Conservation (phyloP, 768 basidiomycete genomes). For the Hypholoma sublateritium region DNA sequence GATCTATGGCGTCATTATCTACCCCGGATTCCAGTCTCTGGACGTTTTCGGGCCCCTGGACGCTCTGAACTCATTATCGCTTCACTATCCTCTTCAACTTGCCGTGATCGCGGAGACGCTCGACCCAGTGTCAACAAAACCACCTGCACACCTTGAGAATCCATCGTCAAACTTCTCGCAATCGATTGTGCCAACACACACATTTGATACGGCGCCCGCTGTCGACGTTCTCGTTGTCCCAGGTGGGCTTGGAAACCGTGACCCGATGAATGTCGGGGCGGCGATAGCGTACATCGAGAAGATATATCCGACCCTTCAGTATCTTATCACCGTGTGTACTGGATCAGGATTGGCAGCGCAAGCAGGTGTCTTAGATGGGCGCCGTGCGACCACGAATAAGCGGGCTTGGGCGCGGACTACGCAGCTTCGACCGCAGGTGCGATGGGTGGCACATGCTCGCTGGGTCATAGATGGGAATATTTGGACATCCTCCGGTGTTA, state of each 20-base stretch:
- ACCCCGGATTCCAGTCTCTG: conserved; percentile 33
- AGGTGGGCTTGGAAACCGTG: conserved; percentile 27
- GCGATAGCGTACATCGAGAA: conserved; percentile 31
- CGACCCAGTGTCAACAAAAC: conserved; percentile 33
- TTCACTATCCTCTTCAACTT: conserved; percentile 25
- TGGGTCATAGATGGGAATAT: conserved; percentile 50
- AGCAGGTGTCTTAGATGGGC: conserved; percentile 41
- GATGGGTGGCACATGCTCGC: conserved; percentile 44
- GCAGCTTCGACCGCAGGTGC: conserved; percentile 28
- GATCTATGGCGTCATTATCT: conserved; percentile 28
- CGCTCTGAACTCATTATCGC: conserved; percentile 29
- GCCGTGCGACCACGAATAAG: conserved; percentile 47
- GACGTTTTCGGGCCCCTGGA: conserved; percentile 37
- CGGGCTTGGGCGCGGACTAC: conserved; percentile 25
- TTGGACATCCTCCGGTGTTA: conserved; percentile 49
- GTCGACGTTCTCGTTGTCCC: conserved; percentile 37
- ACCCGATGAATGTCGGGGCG: conserved; percentile 20
- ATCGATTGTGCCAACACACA: conserved; percentile 39
- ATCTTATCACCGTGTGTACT: conserved; percentile 45
- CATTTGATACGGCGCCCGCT: conserved; percentile 31
- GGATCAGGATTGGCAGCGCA: conserved; percentile 38
- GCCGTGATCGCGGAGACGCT: conserved; percentile 30
- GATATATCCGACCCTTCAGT: conserved; percentile 34
- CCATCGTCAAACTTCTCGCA: conserved; percentile 28
- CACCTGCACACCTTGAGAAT: conserved; percentile 14